Percentiles rank a stretch among this genome's conserved stretches.
Evolutionary conservation across 331 rosid species (phyloP).

Genomic region (Saraca asoca): DNA sequence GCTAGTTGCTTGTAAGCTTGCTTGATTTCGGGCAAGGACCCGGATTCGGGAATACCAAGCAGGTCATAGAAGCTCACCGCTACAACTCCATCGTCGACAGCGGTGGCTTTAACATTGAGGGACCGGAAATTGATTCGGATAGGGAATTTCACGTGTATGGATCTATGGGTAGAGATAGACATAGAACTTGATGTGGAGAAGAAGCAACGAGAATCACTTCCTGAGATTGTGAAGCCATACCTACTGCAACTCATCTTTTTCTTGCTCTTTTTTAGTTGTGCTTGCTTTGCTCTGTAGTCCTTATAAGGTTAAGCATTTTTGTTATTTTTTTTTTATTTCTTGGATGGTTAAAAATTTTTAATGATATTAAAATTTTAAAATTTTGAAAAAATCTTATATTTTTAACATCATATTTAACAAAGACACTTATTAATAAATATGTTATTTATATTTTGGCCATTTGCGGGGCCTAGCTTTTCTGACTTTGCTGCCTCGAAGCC

Average conservation of each 20-base stretch:
- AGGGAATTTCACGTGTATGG: not conserved
- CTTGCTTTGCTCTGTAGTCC: too few species aligned
- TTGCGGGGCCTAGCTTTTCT: too few species aligned
- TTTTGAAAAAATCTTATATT: too few species aligned
- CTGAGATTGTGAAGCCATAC: slow-evolving; percentile 14
- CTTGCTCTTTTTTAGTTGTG: too few species aligned
- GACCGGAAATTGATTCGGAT: slow-evolving; percentile 30
- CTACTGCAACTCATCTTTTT: slow-evolving; percentile 35
- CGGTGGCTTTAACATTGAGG: slow-evolving; percentile 37
- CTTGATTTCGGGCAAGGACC: slow-evolving; percentile 68
- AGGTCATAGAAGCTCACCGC: slow-evolving; percentile 62
- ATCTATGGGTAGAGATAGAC: not conserved
- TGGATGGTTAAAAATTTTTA: too few species aligned
- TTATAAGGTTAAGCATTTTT: too few species aligned
- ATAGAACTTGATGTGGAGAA: slow-evolving; percentile 14
- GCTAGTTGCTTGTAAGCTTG: slow-evolving; percentile 82
- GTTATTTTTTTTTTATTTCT: too few species aligned
- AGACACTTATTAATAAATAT: too few species aligned
- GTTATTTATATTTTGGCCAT: too few species aligned
- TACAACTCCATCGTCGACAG: slow-evolving; percentile 38
- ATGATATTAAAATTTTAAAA: too few species aligned
- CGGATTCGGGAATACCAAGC: slow-evolving; percentile 68
- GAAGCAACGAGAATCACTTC: slow-evolving; percentile 37
- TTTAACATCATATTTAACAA: too few species aligned
- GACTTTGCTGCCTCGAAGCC: too few species aligned